Percentiles rank a stretch among this genome's conserved stretches.
phyloP scores from a whole-genome alignment of 495 filamentous ascomycete genomes.

The Tuber borchii region DNA sequence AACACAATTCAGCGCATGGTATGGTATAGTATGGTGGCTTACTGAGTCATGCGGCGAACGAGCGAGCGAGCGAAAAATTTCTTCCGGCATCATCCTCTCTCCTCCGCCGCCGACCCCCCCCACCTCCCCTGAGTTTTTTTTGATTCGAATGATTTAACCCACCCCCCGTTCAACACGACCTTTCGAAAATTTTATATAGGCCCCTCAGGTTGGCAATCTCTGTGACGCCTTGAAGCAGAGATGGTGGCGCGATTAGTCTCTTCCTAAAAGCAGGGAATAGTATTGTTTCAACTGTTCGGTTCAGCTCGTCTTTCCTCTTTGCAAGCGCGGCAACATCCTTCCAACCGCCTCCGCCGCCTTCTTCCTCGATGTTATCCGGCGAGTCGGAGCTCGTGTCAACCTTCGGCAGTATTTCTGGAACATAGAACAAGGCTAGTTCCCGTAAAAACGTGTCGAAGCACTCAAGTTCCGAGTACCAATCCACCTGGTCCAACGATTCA shows the following conservation, averaged over 20 bases:
- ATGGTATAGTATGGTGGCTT: constrained; percentile 6
- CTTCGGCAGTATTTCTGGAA: constrained; percentile 72
- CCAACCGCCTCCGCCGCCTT: constrained; percentile 44
- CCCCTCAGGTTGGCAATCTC: constrained; percentile 94
- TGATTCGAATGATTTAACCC: not conserved
- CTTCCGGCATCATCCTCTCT: constrained; percentile 6
- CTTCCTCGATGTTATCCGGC: constrained; percentile 40
- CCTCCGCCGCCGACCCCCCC: not conserved
- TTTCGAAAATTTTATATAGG: constrained; percentile 93
- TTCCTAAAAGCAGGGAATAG: constrained; percentile 78
- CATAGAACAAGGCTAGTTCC: constrained; percentile 88
- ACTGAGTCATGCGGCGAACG: not conserved
- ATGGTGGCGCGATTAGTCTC: constrained; percentile 74
- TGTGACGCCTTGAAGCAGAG: constrained; percentile 68
- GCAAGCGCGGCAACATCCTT: constrained; percentile 44
- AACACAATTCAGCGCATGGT: not conserved
- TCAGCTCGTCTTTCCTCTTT: constrained; percentile 53
- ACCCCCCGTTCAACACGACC: constrained; percentile 48
- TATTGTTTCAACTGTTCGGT: constrained; percentile 59
- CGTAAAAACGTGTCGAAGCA: constrained; percentile 81
- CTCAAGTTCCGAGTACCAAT: constrained; percentile 75
- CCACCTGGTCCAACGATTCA: constrained; percentile 51
- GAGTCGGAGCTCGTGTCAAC: constrained; percentile 40
- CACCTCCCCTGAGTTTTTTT: not conserved
- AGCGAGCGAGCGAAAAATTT: constrained; percentile 1